Conservation (phyloP, 805 yeast genomes). For the Nakazawaea siamensis region DNA sequence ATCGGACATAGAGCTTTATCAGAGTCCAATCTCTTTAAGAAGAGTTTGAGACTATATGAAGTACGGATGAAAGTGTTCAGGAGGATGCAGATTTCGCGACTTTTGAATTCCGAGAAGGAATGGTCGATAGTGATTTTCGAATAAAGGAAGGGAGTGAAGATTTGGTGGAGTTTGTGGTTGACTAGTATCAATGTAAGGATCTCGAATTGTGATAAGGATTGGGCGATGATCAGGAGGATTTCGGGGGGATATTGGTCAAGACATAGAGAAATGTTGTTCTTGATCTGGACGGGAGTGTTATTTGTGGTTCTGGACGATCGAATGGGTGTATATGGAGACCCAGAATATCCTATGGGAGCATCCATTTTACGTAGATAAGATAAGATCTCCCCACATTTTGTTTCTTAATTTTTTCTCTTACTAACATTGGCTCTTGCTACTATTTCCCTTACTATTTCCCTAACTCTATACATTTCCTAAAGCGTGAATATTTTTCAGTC, state of each 20-base stretch:
- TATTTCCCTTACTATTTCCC: no score
- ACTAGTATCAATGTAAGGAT: neutral
- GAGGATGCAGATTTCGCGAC: neutral
- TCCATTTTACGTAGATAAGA: neutral
- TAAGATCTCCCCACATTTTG: neutral
- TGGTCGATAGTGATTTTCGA: neutral
- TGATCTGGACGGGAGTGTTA: neutral
- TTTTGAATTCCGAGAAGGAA: slow-evolving; percentile 1
- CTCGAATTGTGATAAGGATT: slow-evolving; percentile 6
- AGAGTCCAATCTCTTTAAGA: neutral
- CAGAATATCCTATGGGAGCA: slow-evolving; percentile 8
- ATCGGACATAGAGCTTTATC: neutral
- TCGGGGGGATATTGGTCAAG: slow-evolving; percentile 2
- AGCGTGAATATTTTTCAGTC: no score
- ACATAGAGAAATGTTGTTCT: neutral
- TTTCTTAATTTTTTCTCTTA: no score
- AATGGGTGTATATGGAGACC: slow-evolving; percentile 4
- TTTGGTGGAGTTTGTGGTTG: neutral
- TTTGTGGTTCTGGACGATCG: neutral
- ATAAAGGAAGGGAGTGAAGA: slow-evolving; percentile 2
- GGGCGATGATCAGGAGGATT: slow-evolving; percentile 1
- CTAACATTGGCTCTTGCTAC: no score
- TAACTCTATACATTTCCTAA: no score
- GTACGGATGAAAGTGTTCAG: slow-evolving; percentile 1
- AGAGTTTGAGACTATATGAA: slow-evolving; percentile 3